Evolutionary conservation across 1,139 yeast genomes (phyloP).

Genomic region (Eremothecium cymbalariae): DNA sequence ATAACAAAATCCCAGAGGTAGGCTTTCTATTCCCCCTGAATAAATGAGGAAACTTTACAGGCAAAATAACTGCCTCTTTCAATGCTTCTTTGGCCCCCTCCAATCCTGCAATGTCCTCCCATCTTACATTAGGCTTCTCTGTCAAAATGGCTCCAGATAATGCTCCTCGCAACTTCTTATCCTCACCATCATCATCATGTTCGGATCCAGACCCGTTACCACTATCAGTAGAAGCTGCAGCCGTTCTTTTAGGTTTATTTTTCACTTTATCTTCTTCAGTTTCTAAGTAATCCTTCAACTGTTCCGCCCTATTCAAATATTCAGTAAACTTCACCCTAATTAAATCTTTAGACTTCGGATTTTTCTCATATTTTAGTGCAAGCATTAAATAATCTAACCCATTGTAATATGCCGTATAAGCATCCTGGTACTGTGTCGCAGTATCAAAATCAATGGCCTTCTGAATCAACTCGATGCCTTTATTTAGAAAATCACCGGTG

Average conservation of each 20-base stretch:
- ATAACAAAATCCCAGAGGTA: conserved; percentile 79
- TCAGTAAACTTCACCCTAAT: conserved; percentile 86
- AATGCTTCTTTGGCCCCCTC: conserved; percentile 93
- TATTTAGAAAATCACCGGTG: conserved; percentile 75
- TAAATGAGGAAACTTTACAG: conserved; percentile 88
- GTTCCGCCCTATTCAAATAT: conserved; percentile 88
- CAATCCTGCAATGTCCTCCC: conserved; percentile 96
- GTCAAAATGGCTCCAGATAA: conserved; percentile 85
- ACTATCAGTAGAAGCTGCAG: conserved; percentile 17
- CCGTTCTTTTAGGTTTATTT: conserved; percentile 32
- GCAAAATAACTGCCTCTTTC: conserved; percentile 94
- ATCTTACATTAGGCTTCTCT: conserved; percentile 85
- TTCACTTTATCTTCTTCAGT: conserved; percentile 39
- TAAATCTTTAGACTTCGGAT: conserved; percentile 78
- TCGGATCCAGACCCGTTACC: conserved; percentile 37
- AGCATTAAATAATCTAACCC: conserved; percentile 93
- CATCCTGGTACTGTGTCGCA: conserved; percentile 86
- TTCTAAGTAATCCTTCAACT: conserved; percentile 81
- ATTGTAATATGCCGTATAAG: conserved; percentile 84
- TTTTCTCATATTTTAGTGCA: conserved; percentile 93
- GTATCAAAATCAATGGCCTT: conserved; percentile 94
- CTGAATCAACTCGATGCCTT: conserved; percentile 89
- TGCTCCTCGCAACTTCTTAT: conserved; percentile 84
- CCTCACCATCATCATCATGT: conserved; percentile 74
- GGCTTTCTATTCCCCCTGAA: conserved; percentile 94